A percentile compares a stretch with the other conserved stretches of the same genome.
phyloP scores from a whole-genome alignment of 2,329 filamentous ascomycete genomes.

The Rosellinia necatrix region DNA sequence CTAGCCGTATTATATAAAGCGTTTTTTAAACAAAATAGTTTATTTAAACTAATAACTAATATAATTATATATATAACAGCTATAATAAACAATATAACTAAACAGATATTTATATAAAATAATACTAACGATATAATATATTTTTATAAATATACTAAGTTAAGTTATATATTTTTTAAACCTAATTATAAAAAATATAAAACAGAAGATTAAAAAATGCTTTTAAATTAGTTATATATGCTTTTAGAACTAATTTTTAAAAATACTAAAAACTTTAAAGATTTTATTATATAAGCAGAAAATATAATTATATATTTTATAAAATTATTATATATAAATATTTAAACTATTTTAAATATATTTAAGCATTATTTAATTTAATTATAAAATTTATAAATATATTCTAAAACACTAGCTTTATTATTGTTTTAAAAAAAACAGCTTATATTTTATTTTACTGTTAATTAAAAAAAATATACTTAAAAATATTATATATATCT shows the following conservation, averaged over 20 bases:
- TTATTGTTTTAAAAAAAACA: slow-evolving; percentile 6
- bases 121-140: slow-evolving; percentile 1
- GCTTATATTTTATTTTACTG: slow-evolving; percentile 1
- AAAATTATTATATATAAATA: neutral
- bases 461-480: neutral
- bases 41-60: neutral
- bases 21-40: neutral
- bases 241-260: neutral
- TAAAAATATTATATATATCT: neutral
- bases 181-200: neutral
- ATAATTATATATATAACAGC: neutral
- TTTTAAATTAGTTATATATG: neutral
- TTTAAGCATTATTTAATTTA: slow-evolving; percentile 7
- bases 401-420: neutral
- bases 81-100: neutral
- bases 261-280: neutral
- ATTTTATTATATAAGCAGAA: neutral
- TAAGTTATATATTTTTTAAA: slow-evolving; percentile 1
- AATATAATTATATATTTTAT: slow-evolving; percentile 8
- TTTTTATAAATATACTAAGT: neutral
- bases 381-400: slow-evolving; percentile 5
- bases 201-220: neutral
- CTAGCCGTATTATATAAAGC: neutral
- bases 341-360: too few species aligned
- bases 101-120: neutral